Conservation (phyloP, 78 protist species). For the Dictyostelium discoideum region dicty_2.7 NC_007089.4:2807001-2807500, state of each 20-base stretch:
- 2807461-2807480: constrained; percentile 62
- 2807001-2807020: not conserved
- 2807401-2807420: constrained; percentile 57
- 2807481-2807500: constrained; percentile 56
- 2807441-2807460: constrained; percentile 59
- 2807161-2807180: not conserved
- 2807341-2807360: not conserved
- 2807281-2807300: not conserved
- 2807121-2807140: constrained; percentile 58
- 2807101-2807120: constrained; percentile 32
- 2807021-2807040: constrained; percentile 69
- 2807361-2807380: constrained; percentile 36
- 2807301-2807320: not conserved
- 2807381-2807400: constrained; percentile 68
- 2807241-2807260: not conserved
- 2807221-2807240: not conserved
- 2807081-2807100: constrained; percentile 13
- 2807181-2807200: not conserved
- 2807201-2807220: not conserved
- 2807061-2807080: constrained; percentile 60
- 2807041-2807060: constrained; percentile 73
- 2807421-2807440: constrained; percentile 59
- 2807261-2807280: not conserved
- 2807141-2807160: constrained; percentile 15
- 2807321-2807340: not conserved